A percentile compares a stretch with the other conserved stretches of the same genome.
These are phyloP conservation scores for Suhomyces bolitotheri DNA, from an alignment of 1,139 yeast species.

Conservation along the genomic window DNA sequence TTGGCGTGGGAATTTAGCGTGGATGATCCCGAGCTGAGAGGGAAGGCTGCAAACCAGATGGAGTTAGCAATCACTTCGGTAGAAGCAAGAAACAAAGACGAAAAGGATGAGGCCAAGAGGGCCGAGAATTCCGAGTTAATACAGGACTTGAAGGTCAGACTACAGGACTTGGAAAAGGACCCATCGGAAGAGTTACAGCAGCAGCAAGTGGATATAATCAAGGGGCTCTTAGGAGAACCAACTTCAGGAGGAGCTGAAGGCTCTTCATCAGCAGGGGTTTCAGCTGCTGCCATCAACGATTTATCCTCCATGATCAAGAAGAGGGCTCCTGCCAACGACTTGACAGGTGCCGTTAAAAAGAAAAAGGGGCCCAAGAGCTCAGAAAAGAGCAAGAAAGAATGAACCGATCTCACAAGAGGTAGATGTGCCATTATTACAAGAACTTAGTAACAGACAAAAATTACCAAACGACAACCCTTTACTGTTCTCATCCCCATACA, in stretches of 20 bases:
- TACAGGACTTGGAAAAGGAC: constrained; percentile 55
- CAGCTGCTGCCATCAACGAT: constrained; percentile 31
- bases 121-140: constrained; percentile 53
- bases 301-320: constrained; percentile 38
- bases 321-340: constrained; percentile 19
- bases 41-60: constrained; percentile 59
- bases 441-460: too few species aligned
- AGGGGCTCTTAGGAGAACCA: constrained; percentile 62
- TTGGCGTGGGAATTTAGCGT: constrained; percentile 73
- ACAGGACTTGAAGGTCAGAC: constrained; percentile 50
- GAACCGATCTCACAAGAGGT: not conserved
- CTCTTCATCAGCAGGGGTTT: constrained; percentile 12
- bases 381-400: constrained; percentile 4
- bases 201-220: constrained; percentile 59
- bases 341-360: constrained; percentile 13
- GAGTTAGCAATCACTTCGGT: constrained; percentile 63
- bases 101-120: constrained; percentile 33
- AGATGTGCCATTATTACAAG: too few species aligned
- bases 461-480: too few species aligned
- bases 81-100: constrained; percentile 36
- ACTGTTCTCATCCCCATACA: too few species aligned
- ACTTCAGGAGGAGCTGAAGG: constrained; percentile 17
- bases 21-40: constrained; percentile 50
- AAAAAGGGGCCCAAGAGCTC: constrained; percentile 11
- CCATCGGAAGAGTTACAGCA: constrained; percentile 51